These are phyloP conservation scores for Silene uniflora DNA, from an alignment of 148 eudicot genomes.

Conservation along the genomic window DNA sequence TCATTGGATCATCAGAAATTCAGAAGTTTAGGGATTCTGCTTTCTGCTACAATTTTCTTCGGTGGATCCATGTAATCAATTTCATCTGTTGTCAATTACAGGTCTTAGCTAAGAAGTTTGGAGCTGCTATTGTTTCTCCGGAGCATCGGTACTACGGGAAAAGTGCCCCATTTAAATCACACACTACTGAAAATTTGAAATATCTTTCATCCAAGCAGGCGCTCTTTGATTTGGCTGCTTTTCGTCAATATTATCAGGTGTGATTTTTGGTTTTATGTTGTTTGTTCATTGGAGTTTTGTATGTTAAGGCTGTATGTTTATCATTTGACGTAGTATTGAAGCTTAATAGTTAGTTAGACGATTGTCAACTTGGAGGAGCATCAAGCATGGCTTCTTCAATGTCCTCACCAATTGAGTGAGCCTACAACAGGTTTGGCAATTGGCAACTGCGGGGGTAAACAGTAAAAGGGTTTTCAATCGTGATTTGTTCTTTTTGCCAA, in stretches of 20 bases:
- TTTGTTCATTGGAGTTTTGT: not conserved
- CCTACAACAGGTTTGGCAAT: not conserved
- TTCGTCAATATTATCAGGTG: conserved; percentile 92
- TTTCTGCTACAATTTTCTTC: not conserved
- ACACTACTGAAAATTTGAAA: conserved; percentile 65
- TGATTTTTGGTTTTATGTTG: not conserved
- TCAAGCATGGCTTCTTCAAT: not conserved
- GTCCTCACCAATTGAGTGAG: not conserved
- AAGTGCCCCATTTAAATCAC: conserved; percentile 79
- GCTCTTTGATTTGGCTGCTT: conserved; percentile 87
- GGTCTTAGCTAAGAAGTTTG: conserved; percentile 96
- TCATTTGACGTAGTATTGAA: not conserved
- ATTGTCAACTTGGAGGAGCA: not conserved
- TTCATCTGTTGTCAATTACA: conserved; percentile 25
- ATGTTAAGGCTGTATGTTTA: not conserved
- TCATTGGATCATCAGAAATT: not conserved
- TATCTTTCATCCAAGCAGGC: conserved; percentile 97
- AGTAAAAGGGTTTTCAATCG: not conserved
- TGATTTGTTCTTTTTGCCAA: not conserved
- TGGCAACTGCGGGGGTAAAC: no score
- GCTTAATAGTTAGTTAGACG: not conserved
- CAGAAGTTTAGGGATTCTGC: not conserved
- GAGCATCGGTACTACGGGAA: conserved; percentile 98
- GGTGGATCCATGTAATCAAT: not conserved
- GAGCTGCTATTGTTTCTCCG: conserved; percentile 91